These are phyloP conservation scores for Chytridiales sp. DNA, from an alignment of 371 early-diverging fungal genomes.

Conservation along the genomic window DNA sequence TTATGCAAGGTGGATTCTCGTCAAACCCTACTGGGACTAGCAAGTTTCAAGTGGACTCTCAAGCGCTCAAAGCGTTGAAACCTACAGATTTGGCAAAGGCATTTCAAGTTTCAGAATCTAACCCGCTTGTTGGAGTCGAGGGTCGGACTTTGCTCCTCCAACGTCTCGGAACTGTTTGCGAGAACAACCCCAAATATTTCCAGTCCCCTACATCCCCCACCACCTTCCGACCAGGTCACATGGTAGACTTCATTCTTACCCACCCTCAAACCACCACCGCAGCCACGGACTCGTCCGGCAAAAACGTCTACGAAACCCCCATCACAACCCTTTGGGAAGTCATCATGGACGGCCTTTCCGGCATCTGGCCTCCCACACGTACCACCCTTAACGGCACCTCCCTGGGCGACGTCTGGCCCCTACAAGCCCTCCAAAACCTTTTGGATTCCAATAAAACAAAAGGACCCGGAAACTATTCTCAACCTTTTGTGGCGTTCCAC, in stretches of 20 bases:
- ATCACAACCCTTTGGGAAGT: conserved; percentile 75
- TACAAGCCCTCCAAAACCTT: conserved; percentile 38
- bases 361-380: conserved; percentile 79
- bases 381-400: conserved; percentile 69
- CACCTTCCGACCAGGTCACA: conserved; percentile 74
- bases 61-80: conserved; percentile 52
- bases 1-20: conserved; percentile 76
- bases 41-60: conserved; percentile 72
- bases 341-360: conserved; percentile 67
- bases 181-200: conserved; percentile 63
- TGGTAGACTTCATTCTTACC: conserved; percentile 58
- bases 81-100: conserved; percentile 60
- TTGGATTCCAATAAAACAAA: neutral
- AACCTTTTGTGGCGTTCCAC: conserved; percentile 75
- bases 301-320: conserved; percentile 38
- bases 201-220: conserved; percentile 13
- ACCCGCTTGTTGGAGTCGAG: conserved; percentile 80
- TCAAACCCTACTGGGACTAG: conserved; percentile 44
- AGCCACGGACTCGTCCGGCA: conserved; percentile 2
- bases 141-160: conserved; percentile 74
- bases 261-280: no score
- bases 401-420: conserved; percentile 92
- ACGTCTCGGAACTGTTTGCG: conserved; percentile 57
- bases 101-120: conserved; percentile 75
- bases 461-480: no score